Conservation (phyloP, 331 rosid genomes). For the Telfairia occidentalis region DNA sequence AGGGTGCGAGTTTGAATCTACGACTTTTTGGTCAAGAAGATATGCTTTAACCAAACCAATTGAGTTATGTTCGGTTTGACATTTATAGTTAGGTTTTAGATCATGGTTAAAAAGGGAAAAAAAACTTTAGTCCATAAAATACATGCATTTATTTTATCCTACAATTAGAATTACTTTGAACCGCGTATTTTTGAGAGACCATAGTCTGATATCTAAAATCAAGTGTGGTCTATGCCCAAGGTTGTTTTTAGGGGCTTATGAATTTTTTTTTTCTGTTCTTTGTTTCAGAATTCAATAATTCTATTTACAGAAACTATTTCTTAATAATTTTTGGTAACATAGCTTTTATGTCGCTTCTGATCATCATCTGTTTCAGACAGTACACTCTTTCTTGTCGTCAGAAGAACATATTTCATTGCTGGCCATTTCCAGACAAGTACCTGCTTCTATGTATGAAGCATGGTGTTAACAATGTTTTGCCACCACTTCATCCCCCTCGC, state of each 20-base stretch:
- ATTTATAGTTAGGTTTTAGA: neutral
- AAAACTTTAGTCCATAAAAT: too few relatives aligned
- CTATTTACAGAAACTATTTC: neutral
- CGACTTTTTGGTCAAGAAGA: too few relatives aligned
- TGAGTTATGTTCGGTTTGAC: neutral
- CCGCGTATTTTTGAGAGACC: neutral
- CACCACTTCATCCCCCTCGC: neutral
- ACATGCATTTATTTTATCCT: neutral
- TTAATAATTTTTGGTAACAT: neutral
- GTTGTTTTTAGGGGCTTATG: neutral
- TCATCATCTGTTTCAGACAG: neutral
- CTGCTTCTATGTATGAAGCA: neutral
- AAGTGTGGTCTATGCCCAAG: neutral
- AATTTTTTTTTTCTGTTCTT: neutral
- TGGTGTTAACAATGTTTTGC: neutral
- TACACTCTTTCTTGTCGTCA: neutral
- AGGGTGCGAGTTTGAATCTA: too few relatives aligned
- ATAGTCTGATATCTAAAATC: neutral
- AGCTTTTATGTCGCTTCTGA: neutral
- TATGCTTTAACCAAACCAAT: too few relatives aligned
- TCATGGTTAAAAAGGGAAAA: neutral
- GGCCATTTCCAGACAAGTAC: constrained; percentile 2
- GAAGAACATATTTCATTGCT: neutral
- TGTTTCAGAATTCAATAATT: neutral
- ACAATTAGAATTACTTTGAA: neutral